Evolutionary conservation across 2,329 filamentous ascomycete species (phyloP), one percentile per base, ranked within the genome.

Genomic region (Ascosphaera aggregata): DNA sequence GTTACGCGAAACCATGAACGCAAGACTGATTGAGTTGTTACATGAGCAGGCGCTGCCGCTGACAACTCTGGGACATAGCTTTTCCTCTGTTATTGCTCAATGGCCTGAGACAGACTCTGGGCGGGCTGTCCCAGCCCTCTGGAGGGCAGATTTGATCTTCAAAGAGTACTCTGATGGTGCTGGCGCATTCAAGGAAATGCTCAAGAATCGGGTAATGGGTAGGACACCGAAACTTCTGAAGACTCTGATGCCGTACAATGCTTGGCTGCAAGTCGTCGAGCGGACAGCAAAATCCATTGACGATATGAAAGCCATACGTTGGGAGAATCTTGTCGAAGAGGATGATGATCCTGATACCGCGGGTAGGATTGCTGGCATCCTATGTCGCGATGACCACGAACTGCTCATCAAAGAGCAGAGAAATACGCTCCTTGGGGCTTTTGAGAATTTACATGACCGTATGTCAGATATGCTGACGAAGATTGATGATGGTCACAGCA

Each of bases 231-330:
- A 71, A 9, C 69, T 86, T 0, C 70, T 71, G 27, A 62, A 61
- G 39, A 69, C 76, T 0, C 62, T 75, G 1, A 61, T 66, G 9
- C 63, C 66, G 36, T 89, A 89, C 50, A 65, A 72, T 42, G 65
- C 66, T 1, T 94, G 85, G 84, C 68, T 73, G 36, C 62, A 64
- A n/a, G 68, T 76, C 3, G 69, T 91, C n/a, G 68, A 76, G 43
- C 71, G 43, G 22, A 47, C 52, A 5, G 48, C 44, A 18, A 45
- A 48, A 11, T 48, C 48, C 31, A 53, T 58, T 20, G 48, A 56
- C 9, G 55, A 51, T 2, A 43, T 59, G n/a, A 50, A 52, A 37
- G 48, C 48, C 18, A 46, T 49, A 11, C 54, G 49, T 39, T 59
- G 56, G 55, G 49, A 52, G 18, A 53, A 58, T 41, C 45, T 55